Evolutionary conservation across 192 early-diverging fungal species (phyloP), one percentile per base, ranked within the genome.

Genomic region (Rhizophagus prolifer): DNA sequence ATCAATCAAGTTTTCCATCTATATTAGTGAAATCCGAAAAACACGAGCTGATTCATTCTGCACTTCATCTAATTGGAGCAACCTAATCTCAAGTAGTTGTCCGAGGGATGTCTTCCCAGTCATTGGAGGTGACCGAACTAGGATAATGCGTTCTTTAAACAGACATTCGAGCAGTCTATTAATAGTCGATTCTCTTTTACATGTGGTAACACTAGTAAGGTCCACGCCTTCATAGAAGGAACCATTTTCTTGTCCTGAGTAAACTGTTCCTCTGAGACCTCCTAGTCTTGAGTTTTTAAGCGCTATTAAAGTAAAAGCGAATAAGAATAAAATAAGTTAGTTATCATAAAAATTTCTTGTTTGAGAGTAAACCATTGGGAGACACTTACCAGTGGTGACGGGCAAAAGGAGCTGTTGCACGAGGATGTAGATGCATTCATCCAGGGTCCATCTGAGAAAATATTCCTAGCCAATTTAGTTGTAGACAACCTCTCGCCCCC

Each of bases 131-230:
- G 30, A 31, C 4, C 19, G n/a, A 63, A 75, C 10, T 75, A 75
- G 73, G 46, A 75, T 75, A 64, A 75, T 64, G 25, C 14, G 3
- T 50, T 63, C 34, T 19, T 64, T 47, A 47, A 44, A 9, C 72
- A 74, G 16, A 62, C 58, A 59, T 61, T 74, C 58, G 38, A 74
- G 72, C 58, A 74, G 60, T 62, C 25, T 75, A 41, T 75, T 47
- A 26, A 75, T 61, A 75, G 60, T 62, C 30, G 1, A 19, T 46
- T 75, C 25, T 75, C 60, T 75, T 23, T 75, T 7, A 63, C 34
- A 74, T 74, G 44, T 16, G 10, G 19, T 74, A 44, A 2, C 60
- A 74, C 7, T 36, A 63, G 36, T 63, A 63, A 74, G 38, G 28
- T 63, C 13, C 0, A 74, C 1, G 38, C 61, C 60, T 46, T 74